A percentile compares a stretch with the other conserved stretches of the same genome.
These are phyloP conservation scores for Pulveroboletus sp. DNA, from an alignment of 768 basidiomycete genomes.

Conservation along the genomic window DNA sequence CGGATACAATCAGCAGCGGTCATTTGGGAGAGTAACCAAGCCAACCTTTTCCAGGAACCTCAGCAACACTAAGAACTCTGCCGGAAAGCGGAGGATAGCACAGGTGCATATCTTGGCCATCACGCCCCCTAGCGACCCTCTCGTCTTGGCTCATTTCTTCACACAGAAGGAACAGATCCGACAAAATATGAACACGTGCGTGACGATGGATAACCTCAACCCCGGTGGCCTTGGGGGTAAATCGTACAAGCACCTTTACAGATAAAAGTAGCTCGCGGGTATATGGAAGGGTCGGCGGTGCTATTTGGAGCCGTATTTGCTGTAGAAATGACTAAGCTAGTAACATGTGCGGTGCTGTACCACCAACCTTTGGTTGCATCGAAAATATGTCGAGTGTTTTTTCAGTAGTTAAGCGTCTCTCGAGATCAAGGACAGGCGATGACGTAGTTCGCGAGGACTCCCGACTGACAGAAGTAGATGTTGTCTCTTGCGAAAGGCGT, in stretches of 20 bases:
- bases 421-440: conserved; percentile 71
- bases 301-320: conserved; percentile 89
- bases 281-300: conserved; percentile 73
- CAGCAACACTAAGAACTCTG: conserved; percentile 76
- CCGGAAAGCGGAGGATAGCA: conserved; percentile 94
- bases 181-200: conserved; percentile 86
- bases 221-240: conserved; percentile 73
- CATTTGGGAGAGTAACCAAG: conserved; percentile 7
- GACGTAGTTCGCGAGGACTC: conserved; percentile 48
- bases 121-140: conserved; percentile 40
- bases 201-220: conserved; percentile 66
- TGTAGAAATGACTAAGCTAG: conserved; percentile 29
- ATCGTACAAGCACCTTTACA: conserved; percentile 64
- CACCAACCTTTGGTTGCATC: conserved; percentile 81
- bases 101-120: conserved; percentile 83
- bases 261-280: conserved; percentile 72
- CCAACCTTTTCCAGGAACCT: conserved; percentile 58
- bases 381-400: conserved; percentile 90
- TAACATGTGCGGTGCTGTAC: not conserved
- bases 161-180: conserved; percentile 88
- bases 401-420: conserved; percentile 70
- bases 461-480: conserved; percentile 48
- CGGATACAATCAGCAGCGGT: conserved; percentile 12
- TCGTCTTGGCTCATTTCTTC: conserved; percentile 77
- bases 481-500: conserved; percentile 56